Evolutionary conservation across 345 rosid genomes (phyloP), one percentile per base, ranked within the genome.

Genomic region (Melaleuca quinquenervia): DNA sequence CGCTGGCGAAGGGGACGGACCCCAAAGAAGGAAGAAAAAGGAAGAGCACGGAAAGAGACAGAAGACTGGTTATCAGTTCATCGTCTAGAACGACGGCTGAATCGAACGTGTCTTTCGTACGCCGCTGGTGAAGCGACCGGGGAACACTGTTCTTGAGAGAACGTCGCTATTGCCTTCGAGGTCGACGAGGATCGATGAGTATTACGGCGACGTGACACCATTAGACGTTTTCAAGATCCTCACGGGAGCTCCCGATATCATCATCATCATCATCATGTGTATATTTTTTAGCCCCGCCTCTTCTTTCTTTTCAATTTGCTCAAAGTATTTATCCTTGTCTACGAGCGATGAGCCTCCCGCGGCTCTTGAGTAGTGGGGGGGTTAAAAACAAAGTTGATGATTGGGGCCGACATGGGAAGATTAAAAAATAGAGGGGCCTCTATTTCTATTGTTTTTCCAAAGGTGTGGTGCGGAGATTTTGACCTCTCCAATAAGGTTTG

Each of bases 131-230:
- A 70, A 70, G 8, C 78, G 78, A 32, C 48, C 24, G 78, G 48
- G 48, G 9, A 18, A 70, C 8, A 32, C 78, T 16, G 16, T 29
- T 32, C 78, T 70, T 8, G 16, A 83, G 20, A 55, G 41, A 41
- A 49, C 82, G 86, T 62, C 86, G 52, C 53, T 60, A n/a, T 84
- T 50, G 13, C 20, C 12, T 70, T 18, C 16, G 80, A 84, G 51
- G 44, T 24, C 29, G 82, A 84, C 86, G 82, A 75, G 53, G 74
- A 84, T 84, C 74, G 44, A 55, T 58, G 10, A 64, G 27, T 58
- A 54, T 84, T 49, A 64, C 82, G 86, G 82, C 86, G 86, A 84
- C 86, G 45, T 62, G 86, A 84, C 86, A 70, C 45, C 55, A 60
- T 6, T 36, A 50, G 80, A 64, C 7, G 86, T 84, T 50, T 84